These are phyloP conservation scores for Leccinum uliginosum DNA, from an alignment of 768 basidiomycete genomes.

Conservation along the genomic window DNA sequence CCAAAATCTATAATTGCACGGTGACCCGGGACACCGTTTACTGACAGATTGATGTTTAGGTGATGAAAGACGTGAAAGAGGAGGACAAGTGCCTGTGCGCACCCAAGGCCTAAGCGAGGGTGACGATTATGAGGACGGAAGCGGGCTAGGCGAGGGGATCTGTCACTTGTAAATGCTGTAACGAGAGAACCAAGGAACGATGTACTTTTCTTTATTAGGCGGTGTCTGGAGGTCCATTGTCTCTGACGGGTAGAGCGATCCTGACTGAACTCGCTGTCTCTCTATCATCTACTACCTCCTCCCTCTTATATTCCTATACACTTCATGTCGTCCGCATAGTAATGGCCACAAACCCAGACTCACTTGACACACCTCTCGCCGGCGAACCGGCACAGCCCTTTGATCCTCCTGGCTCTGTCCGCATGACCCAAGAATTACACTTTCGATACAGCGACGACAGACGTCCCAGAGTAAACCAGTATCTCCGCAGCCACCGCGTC, in stretches of 20 bases:
- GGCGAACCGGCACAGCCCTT: constrained; percentile 34
- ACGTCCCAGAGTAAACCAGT: constrained; percentile 76
- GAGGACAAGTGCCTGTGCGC: constrained; percentile 45
- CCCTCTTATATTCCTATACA: neutral
- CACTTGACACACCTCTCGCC: constrained; percentile 29
- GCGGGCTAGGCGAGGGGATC: constrained; percentile 7
- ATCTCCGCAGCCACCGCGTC: constrained; percentile 68
- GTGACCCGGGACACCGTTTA: constrained; percentile 24
- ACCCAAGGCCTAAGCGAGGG: constrained; percentile 15
- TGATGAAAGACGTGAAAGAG: constrained; percentile 47
- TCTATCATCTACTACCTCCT: constrained; percentile 18
- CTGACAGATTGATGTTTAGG: constrained; percentile 32
- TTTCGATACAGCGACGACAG: constrained; percentile 37
- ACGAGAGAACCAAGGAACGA: constrained; percentile 13
- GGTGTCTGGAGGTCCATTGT: constrained; percentile 28
- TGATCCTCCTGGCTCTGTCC: constrained; percentile 42
- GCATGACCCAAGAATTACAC: constrained; percentile 44
- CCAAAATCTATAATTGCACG: constrained; percentile 24
- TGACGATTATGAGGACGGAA: constrained; percentile 3
- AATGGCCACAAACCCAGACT: constrained; percentile 22
- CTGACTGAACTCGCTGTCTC: constrained; percentile 4
- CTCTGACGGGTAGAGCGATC: constrained; percentile 7
- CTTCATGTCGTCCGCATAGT: constrained; percentile 28
- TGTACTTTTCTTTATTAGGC: constrained; percentile 17
- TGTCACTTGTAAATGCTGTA: constrained; percentile 8